Percentiles rank a stretch among this genome's conserved stretches.
Evolutionary conservation across 768 basidiomycete species (phyloP).

Genomic region (Phanerodontia chrysosporium): DNA sequence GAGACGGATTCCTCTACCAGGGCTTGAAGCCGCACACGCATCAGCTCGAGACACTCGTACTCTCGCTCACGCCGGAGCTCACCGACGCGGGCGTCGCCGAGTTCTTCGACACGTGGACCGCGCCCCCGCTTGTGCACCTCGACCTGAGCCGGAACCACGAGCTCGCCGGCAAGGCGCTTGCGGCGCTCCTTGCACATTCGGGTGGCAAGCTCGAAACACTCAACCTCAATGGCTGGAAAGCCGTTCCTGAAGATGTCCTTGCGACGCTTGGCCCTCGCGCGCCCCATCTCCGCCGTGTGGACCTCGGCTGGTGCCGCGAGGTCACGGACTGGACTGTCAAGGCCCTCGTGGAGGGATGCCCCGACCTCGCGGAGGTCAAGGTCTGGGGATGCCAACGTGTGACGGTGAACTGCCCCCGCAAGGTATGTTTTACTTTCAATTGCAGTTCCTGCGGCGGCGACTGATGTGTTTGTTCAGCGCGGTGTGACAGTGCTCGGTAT

Average conservation of each 20-base stretch:
- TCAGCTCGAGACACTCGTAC: slow-evolving; percentile 45
- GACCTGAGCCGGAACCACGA: slow-evolving; percentile 59
- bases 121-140: slow-evolving; percentile 43
- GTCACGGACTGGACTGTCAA: slow-evolving; percentile 82
- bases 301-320: slow-evolving; percentile 82
- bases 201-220: slow-evolving; percentile 53
- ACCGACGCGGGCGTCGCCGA: slow-evolving; percentile 65
- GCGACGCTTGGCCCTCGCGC: slow-evolving; percentile 29
- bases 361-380: slow-evolving; percentile 39
- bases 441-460: not conserved
- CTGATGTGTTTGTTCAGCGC: not conserved
- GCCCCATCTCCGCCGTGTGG: slow-evolving; percentile 50
- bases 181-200: slow-evolving; percentile 65
- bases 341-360: slow-evolving; percentile 49
- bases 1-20: slow-evolving; percentile 52
- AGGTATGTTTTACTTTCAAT: slow-evolving; percentile 33
- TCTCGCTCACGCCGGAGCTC: slow-evolving; percentile 56
- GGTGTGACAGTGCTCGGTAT: not conserved
- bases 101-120: slow-evolving; percentile 61
- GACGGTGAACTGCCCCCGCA: slow-evolving; percentile 41
- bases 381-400: slow-evolving; percentile 54
- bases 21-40: slow-evolving; percentile 53
- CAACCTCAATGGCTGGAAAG: slow-evolving; percentile 76
- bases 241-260: slow-evolving; percentile 46
- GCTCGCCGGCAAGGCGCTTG: slow-evolving; percentile 51